Evolutionary conservation across 495 filamentous ascomycete genomes (phyloP).

Genomic region (Podospora pseudopauciseta): DNA sequence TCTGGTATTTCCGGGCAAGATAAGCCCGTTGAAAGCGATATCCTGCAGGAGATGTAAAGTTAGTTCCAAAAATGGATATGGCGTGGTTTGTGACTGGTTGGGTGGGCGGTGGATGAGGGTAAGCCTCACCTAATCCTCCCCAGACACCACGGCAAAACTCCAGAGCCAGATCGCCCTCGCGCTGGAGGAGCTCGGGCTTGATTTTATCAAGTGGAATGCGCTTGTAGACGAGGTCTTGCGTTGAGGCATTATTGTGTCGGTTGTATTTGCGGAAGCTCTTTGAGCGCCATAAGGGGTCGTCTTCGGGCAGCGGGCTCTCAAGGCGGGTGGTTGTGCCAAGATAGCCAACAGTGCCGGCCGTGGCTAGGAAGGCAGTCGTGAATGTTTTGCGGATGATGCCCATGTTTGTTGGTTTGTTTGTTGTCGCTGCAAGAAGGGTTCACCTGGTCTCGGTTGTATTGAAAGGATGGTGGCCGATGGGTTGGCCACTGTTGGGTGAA

Average conservation of each 20-base stretch:
- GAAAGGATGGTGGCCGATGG: neutral
- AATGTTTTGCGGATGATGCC: slow-evolving; percentile 45
- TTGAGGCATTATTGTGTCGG: slow-evolving; percentile 55
- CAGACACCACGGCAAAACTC: slow-evolving; percentile 65
- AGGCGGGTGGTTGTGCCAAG: slow-evolving; percentile 36
- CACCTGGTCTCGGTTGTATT: neutral
- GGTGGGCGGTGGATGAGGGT: slow-evolving; percentile 4
- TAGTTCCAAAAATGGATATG: slow-evolving; percentile 6
- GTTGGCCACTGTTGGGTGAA: neutral
- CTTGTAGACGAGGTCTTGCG: slow-evolving; percentile 61
- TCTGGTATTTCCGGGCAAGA: slow-evolving; percentile 60
- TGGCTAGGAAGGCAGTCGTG: slow-evolving; percentile 42
- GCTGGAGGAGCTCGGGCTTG: slow-evolving; percentile 59
- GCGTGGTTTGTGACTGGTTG: slow-evolving; percentile 7
- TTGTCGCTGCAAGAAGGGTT: neutral
- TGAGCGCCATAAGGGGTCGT: slow-evolving; percentile 61
- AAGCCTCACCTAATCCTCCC: slow-evolving; percentile 56
- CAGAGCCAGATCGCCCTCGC: slow-evolving; percentile 55
- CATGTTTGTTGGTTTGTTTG: slow-evolving; percentile 30
- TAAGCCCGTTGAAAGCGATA: slow-evolving; percentile 60
- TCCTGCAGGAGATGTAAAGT: slow-evolving; percentile 36
- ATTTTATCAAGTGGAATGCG: slow-evolving; percentile 60
- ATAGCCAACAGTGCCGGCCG: slow-evolving; percentile 35
- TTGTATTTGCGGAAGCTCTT: slow-evolving; percentile 56
- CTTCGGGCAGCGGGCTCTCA: slow-evolving; percentile 45